Conservation (phyloP, 805 yeast genomes). For the Ogataea dorogensis region DNA sequence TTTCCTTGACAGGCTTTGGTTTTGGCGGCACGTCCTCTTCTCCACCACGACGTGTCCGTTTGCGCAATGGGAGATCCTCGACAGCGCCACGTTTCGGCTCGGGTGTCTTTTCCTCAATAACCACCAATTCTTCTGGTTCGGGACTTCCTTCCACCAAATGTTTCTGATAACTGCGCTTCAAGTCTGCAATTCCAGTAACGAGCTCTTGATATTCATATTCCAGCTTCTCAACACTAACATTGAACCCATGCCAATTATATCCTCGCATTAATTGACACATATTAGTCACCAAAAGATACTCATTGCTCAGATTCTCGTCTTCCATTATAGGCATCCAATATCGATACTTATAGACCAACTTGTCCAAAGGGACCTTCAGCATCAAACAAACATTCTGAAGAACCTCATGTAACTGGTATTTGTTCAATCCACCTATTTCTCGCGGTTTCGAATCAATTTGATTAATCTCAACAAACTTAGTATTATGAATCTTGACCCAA, state of each 20-base stretch:
- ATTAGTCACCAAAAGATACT: constrained; percentile 17
- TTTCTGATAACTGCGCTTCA: constrained; percentile 6
- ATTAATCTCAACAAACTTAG: constrained; percentile 18
- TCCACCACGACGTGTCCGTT: constrained; percentile 9
- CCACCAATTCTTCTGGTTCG: constrained; percentile 8
- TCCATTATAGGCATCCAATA: constrained; percentile 26
- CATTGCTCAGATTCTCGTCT: constrained; percentile 22
- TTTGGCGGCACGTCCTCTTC: constrained; percentile 7
- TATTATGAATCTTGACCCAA: constrained; percentile 27
- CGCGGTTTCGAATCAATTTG: constrained; percentile 27
- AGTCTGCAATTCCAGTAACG: constrained; percentile 3
- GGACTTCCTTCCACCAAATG: constrained; percentile 12
- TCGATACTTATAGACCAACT: constrained; percentile 14
- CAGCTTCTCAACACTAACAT: constrained; percentile 11
- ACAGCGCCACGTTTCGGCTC: constrained; percentile 5
- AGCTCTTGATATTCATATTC: constrained; percentile 5
- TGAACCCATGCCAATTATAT: constrained; percentile 24
- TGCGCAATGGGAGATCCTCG: constrained; percentile 9
- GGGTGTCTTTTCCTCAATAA: constrained; percentile 2
- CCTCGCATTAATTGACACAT: constrained; percentile 21
- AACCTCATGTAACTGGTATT: constrained; percentile 17
- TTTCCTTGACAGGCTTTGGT: constrained; percentile 10
- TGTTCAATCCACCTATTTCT: constrained; percentile 17
- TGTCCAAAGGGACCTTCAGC: constrained; percentile 17
- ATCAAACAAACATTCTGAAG: constrained; percentile 16